Evolutionary conservation across 2,329 filamentous ascomycete species (phyloP).

Genomic region (Colletotrichum cereale): DNA sequence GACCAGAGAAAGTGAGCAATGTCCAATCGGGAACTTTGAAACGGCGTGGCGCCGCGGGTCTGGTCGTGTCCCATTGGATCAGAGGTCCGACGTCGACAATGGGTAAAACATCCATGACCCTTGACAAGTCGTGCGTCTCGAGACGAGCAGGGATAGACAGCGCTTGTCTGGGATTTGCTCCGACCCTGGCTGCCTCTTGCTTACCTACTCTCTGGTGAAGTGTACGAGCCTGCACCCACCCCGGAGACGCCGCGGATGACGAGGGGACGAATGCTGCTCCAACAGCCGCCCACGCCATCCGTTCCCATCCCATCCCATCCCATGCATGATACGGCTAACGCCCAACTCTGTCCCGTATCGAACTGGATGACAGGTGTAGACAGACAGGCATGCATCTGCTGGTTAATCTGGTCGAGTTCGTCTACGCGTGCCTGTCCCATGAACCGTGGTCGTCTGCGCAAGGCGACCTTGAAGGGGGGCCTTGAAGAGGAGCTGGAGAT

Average conservation of each 20-base stretch:
- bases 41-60: slow-evolving; percentile 22
- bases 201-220: too few species aligned
- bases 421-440: not conserved
- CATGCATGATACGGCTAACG: slow-evolving; percentile 2
- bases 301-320: not conserved
- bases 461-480: not conserved
- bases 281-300: slow-evolving; percentile 23
- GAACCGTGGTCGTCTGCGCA: not conserved
- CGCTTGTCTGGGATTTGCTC: slow-evolving; percentile 1
- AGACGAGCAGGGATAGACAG: slow-evolving; percentile 21
- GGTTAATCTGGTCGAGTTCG: not conserved
- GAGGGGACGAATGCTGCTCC: slow-evolving; percentile 28
- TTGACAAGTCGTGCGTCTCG: slow-evolving; percentile 37
- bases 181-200: slow-evolving; percentile 5
- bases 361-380: slow-evolving; percentile 2
- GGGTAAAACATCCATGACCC: slow-evolving; percentile 37
- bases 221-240: not conserved
- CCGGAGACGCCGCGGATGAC: slow-evolving; percentile 2
- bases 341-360: not conserved
- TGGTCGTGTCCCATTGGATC: slow-evolving; percentile 15
- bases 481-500: slow-evolving; percentile 1
- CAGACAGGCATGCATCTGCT: slow-evolving; percentile 3
- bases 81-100: slow-evolving; percentile 5
- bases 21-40: slow-evolving; percentile 36
- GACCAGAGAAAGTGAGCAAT: slow-evolving; percentile 1